Base-by-base conservation (phyloP, 73 alveolate genomes). In the Paramecium octaurelia region DNA sequence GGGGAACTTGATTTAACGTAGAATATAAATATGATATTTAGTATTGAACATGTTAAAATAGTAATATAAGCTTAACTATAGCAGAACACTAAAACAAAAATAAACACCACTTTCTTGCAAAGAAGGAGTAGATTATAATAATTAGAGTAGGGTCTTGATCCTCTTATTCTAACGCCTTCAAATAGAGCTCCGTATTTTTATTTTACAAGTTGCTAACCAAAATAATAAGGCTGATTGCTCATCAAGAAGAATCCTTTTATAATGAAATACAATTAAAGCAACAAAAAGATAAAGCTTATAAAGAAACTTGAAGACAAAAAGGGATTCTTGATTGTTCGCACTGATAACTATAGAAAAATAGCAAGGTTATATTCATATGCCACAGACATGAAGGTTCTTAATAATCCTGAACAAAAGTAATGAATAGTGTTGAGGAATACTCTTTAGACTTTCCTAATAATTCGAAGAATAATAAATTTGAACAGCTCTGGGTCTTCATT, bases 371-470 rank as follows among this genome's bases (percentile, higher is more conserved):
- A 71, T 21, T 71, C 86, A 35, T 24, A 71, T 31, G 86, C 86
- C 12, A 71, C 86, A 8, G 86, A 31, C 86, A 71, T 71, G 34
- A 31, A 71, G 3, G 86, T 71, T 71, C 86, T 71, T 34, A 71
- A 71, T 12, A 71, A 27, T 27, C 86, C 86, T 12, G 86, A 71
- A 21, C 42, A 18, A 71, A 71, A 24, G 8, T 21, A 31, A 27
- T 21, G 16, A 71, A 18, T 71, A 40, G 34, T 71, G 10, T 71
- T 31, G 1, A 35, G 31, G 24, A 71, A 71, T 0, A 18, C 6
- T 18, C 31, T 31, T 29, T 71, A 23, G 27, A 71, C 31, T 12
- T 71, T 21, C 31, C 42, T 71, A 12, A n/a, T 71, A 3, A 71
- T 27, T 71, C 57, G 16, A 23, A 71, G 27, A 18, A 71, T 8